Conservation (phyloP, 2,329 filamentous ascomycete genomes). For the Penicillium nordicum region DNA sequence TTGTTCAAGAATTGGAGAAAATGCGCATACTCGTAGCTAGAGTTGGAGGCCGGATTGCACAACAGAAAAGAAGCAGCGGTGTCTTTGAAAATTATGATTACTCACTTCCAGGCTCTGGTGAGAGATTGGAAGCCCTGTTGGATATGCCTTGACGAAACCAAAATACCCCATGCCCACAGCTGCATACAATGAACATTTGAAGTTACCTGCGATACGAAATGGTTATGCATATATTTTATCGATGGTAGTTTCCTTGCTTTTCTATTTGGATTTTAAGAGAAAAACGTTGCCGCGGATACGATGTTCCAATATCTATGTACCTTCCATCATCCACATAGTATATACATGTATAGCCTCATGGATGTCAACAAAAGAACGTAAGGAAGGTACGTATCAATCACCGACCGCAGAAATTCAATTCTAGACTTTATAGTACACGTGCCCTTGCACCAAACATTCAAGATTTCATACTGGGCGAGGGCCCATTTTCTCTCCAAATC, state of each 20-base stretch:
- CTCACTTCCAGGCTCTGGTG: conserved; percentile 26
- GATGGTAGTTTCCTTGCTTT: background rate
- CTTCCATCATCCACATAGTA: conserved; percentile 10
- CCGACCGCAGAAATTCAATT: background rate
- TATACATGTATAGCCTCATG: background rate
- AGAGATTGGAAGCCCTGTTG: conserved; percentile 38
- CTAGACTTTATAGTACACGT: background rate
- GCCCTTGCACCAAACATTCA: background rate
- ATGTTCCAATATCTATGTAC: conserved; percentile 1
- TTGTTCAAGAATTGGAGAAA: conserved; percentile 49
- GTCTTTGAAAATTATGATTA: conserved; percentile 18
- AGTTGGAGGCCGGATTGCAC: conserved; percentile 38
- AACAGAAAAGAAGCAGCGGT: conserved; percentile 22
- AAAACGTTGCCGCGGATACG: background rate
- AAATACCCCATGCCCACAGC: conserved; percentile 5
- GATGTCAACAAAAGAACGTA: background rate
- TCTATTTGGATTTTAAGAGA: background rate
- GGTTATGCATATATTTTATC: background rate
- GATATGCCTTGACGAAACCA: conserved; percentile 34
- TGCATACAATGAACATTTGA: background rate
- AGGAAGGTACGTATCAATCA: background rate
- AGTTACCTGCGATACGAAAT: background rate
- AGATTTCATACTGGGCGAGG: conserved; percentile 1
- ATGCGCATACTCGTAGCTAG: conserved; percentile 48
- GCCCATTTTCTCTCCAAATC: conserved; percentile 1